Conservation (phyloP, 2,329 filamentous ascomycete species). For the Aspergillus jensenii region DNA sequence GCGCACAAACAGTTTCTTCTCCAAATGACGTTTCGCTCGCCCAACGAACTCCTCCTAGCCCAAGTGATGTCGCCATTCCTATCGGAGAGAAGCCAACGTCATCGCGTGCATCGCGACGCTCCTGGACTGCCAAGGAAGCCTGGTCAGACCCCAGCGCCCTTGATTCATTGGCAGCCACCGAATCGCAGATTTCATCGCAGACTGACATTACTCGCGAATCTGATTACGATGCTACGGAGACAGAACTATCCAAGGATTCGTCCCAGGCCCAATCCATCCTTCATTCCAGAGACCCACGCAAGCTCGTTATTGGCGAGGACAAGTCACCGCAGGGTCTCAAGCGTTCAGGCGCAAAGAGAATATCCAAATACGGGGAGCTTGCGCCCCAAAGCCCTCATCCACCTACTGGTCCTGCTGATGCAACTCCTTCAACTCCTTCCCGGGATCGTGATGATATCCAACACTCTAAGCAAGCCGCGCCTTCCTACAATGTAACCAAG, state of each 20-base stretch:
- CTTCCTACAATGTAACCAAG: conserved; percentile 16
- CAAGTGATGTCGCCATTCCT: conserved; percentile 59
- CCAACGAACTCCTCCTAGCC: conserved; percentile 46
- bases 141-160: conserved; percentile 34
- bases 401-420: conserved; percentile 22
- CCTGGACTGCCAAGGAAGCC: conserved; percentile 27
- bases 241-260: conserved; percentile 23
- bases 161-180: conserved; percentile 26
- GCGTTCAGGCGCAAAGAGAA: conserved; percentile 41
- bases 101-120: conserved; percentile 47
- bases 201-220: conserved; percentile 36
- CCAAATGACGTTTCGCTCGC: conserved; percentile 21
- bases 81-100: conserved; percentile 60
- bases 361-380: conserved; percentile 39
- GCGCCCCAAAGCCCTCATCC: conserved; percentile 27
- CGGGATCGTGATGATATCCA: conserved; percentile 9
- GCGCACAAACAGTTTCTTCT: conserved; percentile 23
- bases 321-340: conserved; percentile 37
- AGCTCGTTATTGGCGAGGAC: conserved; percentile 25
- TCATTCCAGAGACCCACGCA: conserved; percentile 31
- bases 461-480: conserved; percentile 11
- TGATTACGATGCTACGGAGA: conserved; percentile 28
- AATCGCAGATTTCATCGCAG: conserved; percentile 28
- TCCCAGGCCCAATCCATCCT: conserved; percentile 30
- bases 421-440: conserved; percentile 13